phyloP scores from a whole-genome alignment of 345 rosid genomes.

The Combretum micranthum region DNA sequence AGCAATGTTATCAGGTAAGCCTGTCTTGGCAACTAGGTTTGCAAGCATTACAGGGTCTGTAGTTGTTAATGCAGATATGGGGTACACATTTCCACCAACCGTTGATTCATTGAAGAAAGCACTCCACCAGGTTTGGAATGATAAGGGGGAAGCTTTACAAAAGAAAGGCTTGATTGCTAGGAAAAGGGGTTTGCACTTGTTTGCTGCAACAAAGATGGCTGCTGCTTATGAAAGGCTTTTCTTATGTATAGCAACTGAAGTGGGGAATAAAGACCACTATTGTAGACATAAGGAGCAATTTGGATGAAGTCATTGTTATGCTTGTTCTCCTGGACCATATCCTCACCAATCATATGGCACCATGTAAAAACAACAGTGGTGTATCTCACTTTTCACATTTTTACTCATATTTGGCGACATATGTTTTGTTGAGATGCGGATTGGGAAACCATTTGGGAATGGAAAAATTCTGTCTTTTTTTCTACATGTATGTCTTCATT shows the following conservation, averaged over 20 bases:
- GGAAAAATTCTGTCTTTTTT: too few relatives aligned
- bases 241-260: constrained; percentile 56
- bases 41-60: constrained; percentile 88
- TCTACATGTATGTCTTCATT: too few relatives aligned
- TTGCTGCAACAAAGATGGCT: constrained; percentile 84
- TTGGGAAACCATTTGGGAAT: too few relatives aligned
- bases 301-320: too few relatives aligned
- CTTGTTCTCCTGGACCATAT: neutral
- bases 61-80: constrained; percentile 43
- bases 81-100: constrained; percentile 69
- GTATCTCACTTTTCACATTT: too few relatives aligned
- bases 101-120: constrained; percentile 55
- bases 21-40: constrained; percentile 69
- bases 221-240: constrained; percentile 81
- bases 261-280: constrained; percentile 18
- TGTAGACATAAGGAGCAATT: constrained; percentile 32
- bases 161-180: constrained; percentile 64
- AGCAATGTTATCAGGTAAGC: constrained; percentile 81
- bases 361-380: too few relatives aligned
- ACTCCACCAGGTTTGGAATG: constrained; percentile 42
- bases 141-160: constrained; percentile 47
- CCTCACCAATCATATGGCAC: too few relatives aligned
- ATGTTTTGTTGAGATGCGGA: too few relatives aligned
- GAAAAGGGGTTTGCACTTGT: constrained; percentile 56
- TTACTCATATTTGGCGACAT: too few relatives aligned